phyloP scores from a whole-genome alignment of 257 asterid species.

The Solanum bulbocastanum region DNA sequence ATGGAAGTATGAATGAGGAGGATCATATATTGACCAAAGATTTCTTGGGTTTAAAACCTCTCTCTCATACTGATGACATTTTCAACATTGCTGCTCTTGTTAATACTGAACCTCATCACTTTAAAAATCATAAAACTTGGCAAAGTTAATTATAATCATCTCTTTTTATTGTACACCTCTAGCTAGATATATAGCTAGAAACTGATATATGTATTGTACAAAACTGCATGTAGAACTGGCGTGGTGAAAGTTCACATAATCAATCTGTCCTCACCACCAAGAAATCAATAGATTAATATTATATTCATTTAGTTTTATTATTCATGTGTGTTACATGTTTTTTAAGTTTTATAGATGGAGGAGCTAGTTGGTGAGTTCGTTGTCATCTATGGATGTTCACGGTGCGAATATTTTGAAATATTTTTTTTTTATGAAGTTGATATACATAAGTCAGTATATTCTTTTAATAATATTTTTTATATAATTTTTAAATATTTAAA shows the following conservation, averaged over 20 bases:
- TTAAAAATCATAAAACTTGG: conserved; percentile 38
- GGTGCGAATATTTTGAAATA: background rate
- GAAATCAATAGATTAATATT: no score
- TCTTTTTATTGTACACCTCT: background rate
- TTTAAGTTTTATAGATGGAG: background rate
- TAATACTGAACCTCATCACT: conserved; percentile 12
- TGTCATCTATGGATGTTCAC: background rate
- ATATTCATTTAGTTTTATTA: background rate
- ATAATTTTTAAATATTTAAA: background rate
- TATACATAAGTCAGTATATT: background rate
- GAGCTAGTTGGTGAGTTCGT: background rate
- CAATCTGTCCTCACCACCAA: background rate
- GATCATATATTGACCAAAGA: conserved; percentile 44
- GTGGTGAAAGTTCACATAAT: background rate
- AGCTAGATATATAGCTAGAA: background rate
- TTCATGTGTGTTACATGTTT: background rate
- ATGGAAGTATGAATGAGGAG: background rate
- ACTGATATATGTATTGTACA: background rate
- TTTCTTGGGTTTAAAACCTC: conserved; percentile 69
- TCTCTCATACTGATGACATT: conserved; percentile 56
- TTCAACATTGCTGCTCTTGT: conserved; percentile 42
- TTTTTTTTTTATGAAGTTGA: background rate
- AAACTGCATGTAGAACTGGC: background rate
- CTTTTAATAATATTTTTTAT: background rate
- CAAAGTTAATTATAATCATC: conserved; percentile 19